Evolutionary conservation across 1,284 basidiomycete species (phyloP), one percentile per base, ranked within the genome.

Genomic region (Fomitopsis schrenkii): DNA sequence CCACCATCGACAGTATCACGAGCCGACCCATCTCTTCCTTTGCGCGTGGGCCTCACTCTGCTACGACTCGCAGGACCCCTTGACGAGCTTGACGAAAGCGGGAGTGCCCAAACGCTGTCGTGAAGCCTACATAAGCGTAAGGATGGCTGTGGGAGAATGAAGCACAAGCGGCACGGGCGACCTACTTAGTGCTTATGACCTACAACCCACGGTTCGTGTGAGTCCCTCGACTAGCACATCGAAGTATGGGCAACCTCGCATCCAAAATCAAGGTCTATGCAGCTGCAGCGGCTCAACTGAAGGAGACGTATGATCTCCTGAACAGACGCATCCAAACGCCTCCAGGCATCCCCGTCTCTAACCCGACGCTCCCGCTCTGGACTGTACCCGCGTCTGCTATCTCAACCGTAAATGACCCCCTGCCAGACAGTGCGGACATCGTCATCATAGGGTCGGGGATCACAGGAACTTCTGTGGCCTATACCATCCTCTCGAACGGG

Each of bases 371-470:
- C 19, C 76, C 88, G 0, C 87, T 85, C 70, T 90, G 88, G 88
- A 80, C 80, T 33, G 72, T 77, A 10, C 86, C 86, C 1, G 74
- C 77, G 0, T 79, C 86, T 3, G 72, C 78, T 5, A 80, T 89
- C 42, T 77, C 84, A 2, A 68, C 71, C 1, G 73, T 81, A 57
- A 38, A 59, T 2, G 72, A 76, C 7, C 71, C 75, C 3, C 61
- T 86, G 5, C 85, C 86, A 1, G 66, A 70, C 0, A 72, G 82
- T 63, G 88, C 80, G 2, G 88, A 91, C 66, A 70, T 89, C 12
- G 83, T 90, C 9, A 76, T 90, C 62, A 80, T 91, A 64, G 89
- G 88, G 3, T 88, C 86, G 19, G 89, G 89, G 0, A 87, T 91
- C 59, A 88, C 88, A 2, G 87, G 88, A 0, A 77, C 86, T 0